Evolutionary conservation across 2,329 filamentous ascomycete species (phyloP).

Genomic region (Talaromyces atroroseus): DNA sequence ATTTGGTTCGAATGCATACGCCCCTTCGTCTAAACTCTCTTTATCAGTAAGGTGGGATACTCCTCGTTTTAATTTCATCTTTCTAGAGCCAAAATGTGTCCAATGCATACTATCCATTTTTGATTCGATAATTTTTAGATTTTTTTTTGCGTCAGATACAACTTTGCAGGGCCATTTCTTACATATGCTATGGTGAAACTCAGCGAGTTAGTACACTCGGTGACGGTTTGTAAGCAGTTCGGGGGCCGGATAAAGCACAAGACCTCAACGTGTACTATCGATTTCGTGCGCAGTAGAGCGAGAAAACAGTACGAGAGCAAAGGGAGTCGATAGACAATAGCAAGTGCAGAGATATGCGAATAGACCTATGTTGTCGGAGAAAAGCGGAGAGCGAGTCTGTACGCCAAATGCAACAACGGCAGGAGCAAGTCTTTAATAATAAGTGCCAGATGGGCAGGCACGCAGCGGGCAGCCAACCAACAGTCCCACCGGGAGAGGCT

Average conservation of each 20-base stretch:
- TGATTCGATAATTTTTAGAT: background rate
- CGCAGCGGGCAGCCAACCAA: background rate
- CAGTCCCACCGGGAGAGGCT: background rate
- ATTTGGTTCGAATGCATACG: slow-evolving; percentile 8
- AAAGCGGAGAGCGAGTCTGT: background rate
- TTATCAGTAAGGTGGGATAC: slow-evolving; percentile 1
- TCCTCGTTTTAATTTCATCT: background rate
- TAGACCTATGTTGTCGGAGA: background rate
- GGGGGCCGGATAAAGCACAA: background rate
- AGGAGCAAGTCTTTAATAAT: background rate
- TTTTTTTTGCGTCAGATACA: background rate
- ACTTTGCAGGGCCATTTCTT: background rate
- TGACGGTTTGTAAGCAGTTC: background rate
- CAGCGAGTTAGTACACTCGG: background rate
- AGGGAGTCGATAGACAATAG: background rate
- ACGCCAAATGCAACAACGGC: background rate
- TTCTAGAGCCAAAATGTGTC: background rate
- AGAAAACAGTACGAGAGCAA: background rate
- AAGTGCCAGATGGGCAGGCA: background rate
- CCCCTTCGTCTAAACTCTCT: background rate
- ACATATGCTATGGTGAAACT: background rate
- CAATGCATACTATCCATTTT: background rate
- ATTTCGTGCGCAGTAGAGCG: background rate
- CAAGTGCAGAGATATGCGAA: background rate
- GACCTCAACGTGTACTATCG: background rate